Evolutionary conservation across 2,329 filamentous ascomycete genomes (phyloP), one percentile per base, ranked within the genome.

Genomic region (Colletotrichum filicis): DNA sequence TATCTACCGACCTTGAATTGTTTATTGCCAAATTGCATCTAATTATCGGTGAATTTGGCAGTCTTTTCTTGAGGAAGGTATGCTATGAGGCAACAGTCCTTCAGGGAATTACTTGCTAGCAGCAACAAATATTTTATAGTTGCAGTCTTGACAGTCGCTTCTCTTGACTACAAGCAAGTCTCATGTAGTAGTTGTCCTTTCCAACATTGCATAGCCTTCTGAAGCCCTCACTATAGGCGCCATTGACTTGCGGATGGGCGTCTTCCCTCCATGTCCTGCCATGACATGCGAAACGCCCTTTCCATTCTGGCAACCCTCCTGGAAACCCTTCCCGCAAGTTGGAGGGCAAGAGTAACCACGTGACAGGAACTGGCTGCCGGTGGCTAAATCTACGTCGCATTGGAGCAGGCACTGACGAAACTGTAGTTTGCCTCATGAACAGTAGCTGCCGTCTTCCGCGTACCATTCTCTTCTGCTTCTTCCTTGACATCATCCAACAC

Each of bases 371-470:
- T 19, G 30, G 42, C 69, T 68, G 65, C 42, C 42, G 58, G 65
- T 52, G 22, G 59, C 56, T 55, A 61, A 30, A 66, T 37, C 63
- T 24, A 61, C 60, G 61, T 19, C 26, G 42, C 19, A 49, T 49
- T 49, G 30, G 28, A 32, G 19, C 53, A 55, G 24, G 22, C 24
- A 46, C 42, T 32, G 14, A 8, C 42, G 55, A 53, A 60, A 49
- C 59, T 19, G 53, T 28, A 32, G 60, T 42, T 55, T 60, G 57
- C 60, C 66, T 70, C 60, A 60, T 14, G 24, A 37, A 49, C 53
- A 52, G 32, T 56, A 14, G 26, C 26, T 49, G 55, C 35, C n/a
- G 12, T 28, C 22, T 9, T 52, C 5, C 30, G 30, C n/a, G 49
- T 53, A 19, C n/a, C 32, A 35, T 35, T 35, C 32, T 62, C 16